These are phyloP conservation scores for Drosera capensis DNA, from an alignment of 148 eudicot genomes.

Conservation along the genomic window DNA sequence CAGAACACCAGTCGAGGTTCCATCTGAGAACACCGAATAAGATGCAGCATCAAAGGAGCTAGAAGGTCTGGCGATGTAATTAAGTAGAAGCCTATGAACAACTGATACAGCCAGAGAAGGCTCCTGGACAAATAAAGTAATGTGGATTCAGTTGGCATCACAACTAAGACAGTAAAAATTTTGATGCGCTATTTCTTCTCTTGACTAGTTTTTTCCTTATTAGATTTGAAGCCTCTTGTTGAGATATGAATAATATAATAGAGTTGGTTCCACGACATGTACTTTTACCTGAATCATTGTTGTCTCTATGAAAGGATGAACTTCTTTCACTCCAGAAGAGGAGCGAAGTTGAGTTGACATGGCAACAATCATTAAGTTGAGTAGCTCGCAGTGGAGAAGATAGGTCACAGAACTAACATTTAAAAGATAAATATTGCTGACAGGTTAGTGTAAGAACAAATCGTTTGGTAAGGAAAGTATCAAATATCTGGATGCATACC, in stretches of 20 bases:
- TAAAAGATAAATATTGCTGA: conserved; percentile 16
- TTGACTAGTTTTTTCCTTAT: no score
- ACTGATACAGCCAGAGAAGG: conserved; percentile 43
- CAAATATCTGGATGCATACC: conserved; percentile 33
- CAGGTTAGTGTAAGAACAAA: neutral
- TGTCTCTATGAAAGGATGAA: conserved; percentile 66
- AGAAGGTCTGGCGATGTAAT: conserved; percentile 49
- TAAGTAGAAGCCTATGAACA: conserved; percentile 54
- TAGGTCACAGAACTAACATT: conserved; percentile 52
- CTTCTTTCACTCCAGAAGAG: conserved; percentile 64
- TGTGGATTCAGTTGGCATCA: no score
- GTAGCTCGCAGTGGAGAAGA: conserved; percentile 73
- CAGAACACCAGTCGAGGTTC: conserved; percentile 56
- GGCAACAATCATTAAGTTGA: conserved; percentile 68
- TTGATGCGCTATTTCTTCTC: no score
- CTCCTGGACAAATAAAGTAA: no score
- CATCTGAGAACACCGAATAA: conserved; percentile 38
- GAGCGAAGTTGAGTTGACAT: conserved; percentile 89
- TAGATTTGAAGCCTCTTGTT: no score
- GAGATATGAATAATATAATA: no score
- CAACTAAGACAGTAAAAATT: no score
- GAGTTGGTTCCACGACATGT: no score
- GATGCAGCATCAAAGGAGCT: conserved; percentile 30
- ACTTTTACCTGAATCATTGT: conserved; percentile 80
- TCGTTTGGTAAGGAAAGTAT: conserved; percentile 3